Evolutionary conservation across 2,329 filamentous ascomycete species (phyloP), one percentile per base, ranked within the genome.

Genomic region (Colletotrichum australisinense): DNA sequence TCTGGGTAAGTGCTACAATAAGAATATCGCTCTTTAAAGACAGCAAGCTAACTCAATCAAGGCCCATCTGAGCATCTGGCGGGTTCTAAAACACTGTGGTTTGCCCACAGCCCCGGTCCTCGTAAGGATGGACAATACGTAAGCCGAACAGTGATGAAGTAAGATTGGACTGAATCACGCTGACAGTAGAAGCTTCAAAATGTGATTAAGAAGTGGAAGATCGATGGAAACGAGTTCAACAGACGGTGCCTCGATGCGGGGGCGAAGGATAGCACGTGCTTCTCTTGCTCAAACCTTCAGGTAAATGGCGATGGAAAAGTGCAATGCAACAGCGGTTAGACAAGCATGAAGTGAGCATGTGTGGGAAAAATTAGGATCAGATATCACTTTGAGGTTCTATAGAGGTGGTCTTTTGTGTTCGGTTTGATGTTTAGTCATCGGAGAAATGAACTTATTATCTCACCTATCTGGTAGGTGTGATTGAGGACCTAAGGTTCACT

Each of bases 281-380:
- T 26, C 22, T 24, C 12, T 12, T 55, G 52, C 52, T 55, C 11
- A 1, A 24, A 14, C 22, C 52, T 55, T 28, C 24, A 55, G 5
- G 52, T 55, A 5, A 55, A 55, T 28, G 16, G 52, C 7, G 52
- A 55, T 28, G 52, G 52, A 26, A 26, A 7, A 26, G 52, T 55
- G 52, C 52, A 55, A 24, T 55, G 52, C 52, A 19, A 55, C 22
- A 55, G 52, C 26, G 26, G 26, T 16, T 28, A 55, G 11, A 11
- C 1, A 11, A 35, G 32, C 32, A 5, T 0, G 0, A n/a, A 49
- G n/a, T n/a, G 19, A 2, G 16, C 16, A 19, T 0, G 16, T 1
- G 19, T 49, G 2, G 42, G 42, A 9, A 22, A 7, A 9, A 22
- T 9, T 22, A 0, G 19, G 7, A 7, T 0, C 19, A n/a, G 42